Evolutionary conservation across 1,284 basidiomycete genomes (phyloP).

Genomic region (Butyriboletus appendiculatus): DNA sequence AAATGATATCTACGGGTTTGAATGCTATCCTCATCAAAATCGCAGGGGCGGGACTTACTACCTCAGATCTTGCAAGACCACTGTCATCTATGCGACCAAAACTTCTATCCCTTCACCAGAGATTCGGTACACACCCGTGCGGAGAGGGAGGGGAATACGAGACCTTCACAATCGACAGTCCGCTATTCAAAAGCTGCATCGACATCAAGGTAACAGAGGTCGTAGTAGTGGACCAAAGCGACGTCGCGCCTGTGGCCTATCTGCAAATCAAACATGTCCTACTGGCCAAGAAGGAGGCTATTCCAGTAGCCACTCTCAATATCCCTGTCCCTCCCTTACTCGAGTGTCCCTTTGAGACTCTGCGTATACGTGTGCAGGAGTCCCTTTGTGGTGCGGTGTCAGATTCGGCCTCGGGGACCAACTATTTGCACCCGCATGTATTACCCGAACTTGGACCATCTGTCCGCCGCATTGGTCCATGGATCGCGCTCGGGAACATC

Average conservation of each 20-base stretch:
- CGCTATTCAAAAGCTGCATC: conserved; percentile 83
- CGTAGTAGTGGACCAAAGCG: conserved; percentile 74
- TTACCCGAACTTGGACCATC: conserved; percentile 17
- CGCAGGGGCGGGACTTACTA: conserved; percentile 88
- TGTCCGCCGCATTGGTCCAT: conserved; percentile 39
- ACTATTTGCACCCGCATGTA: background rate
- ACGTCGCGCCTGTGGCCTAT: conserved; percentile 87
- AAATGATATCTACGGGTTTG: conserved; percentile 85
- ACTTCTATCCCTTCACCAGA: conserved; percentile 73
- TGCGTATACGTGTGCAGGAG: conserved; percentile 14
- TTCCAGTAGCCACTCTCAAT: conserved; percentile 2
- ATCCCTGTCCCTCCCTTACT: conserved; percentile 53
- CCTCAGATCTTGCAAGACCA: conserved; percentile 79
- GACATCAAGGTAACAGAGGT: conserved; percentile 69
- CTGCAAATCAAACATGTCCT: conserved; percentile 71
- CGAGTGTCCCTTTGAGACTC: conserved; percentile 41
- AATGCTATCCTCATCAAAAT: conserved; percentile 93
- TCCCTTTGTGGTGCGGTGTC: conserved; percentile 4
- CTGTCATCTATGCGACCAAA: conserved; percentile 77
- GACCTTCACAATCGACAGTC: conserved; percentile 88
- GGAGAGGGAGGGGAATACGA: conserved; percentile 99
- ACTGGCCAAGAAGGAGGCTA: conserved; percentile 18
- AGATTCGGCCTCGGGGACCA: background rate
- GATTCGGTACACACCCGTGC: conserved; percentile 93
- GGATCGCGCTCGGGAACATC: conserved; percentile 63